Evolutionary conservation across 768 basidiomycete genomes (phyloP).

Genomic region (Melanogaster broomeanus): DNA sequence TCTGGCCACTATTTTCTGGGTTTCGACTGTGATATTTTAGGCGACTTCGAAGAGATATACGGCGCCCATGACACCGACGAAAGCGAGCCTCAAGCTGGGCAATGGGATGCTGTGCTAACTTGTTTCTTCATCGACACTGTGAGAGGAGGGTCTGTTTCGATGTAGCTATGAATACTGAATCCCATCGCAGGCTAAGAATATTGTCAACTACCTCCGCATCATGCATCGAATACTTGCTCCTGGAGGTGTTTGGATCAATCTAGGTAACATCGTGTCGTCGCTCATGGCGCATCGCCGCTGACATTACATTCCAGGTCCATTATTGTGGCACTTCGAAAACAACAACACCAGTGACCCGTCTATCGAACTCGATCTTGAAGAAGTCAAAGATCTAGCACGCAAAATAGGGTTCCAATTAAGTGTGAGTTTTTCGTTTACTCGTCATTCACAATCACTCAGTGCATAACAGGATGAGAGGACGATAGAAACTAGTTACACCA

Average conservation of each 20-base stretch:
- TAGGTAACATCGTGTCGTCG: constrained; percentile 49
- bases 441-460: not conserved
- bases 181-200: constrained; percentile 76
- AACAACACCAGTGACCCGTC: constrained; percentile 78
- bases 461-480: constrained; percentile 71
- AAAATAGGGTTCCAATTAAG: constrained; percentile 81
- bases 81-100: constrained; percentile 67
- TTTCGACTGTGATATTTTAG: constrained; percentile 34
- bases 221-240: constrained; percentile 82
- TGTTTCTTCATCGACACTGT: constrained; percentile 99
- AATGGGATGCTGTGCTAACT: constrained; percentile 89
- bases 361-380: constrained; percentile 87
- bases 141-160: constrained; percentile 17
- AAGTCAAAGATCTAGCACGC: constrained; percentile 74
- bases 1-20: not conserved
- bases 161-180: not conserved
- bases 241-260: constrained; percentile 91
- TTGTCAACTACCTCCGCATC: constrained; percentile 87
- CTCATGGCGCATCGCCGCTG: not conserved
- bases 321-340: constrained; percentile 98
- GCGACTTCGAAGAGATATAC: constrained; percentile 94
- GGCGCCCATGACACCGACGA: constrained; percentile 52
- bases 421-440: constrained; percentile 44
- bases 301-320: constrained; percentile 56
- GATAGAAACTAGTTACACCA: constrained; percentile 85